Conservation (phyloP, 768 basidiomycete genomes). For the Pisolithus marmoratus region DNA sequence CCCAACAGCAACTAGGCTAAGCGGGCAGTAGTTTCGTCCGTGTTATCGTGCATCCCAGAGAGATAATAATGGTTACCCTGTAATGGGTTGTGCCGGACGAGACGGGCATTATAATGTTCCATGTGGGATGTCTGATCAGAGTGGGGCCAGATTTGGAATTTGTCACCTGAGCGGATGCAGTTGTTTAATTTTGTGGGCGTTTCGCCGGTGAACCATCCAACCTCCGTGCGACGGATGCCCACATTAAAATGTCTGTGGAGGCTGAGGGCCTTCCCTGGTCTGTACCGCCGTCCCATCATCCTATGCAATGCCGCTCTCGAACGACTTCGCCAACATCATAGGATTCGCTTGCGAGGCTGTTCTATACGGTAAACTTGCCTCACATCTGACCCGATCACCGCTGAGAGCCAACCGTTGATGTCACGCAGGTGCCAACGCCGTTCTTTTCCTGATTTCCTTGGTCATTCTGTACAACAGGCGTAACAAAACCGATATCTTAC, state of each 20-base stretch:
- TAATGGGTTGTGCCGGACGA: too few relatives aligned
- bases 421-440: conserved; percentile 12
- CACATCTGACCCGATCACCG: not conserved
- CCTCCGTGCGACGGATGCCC: too few relatives aligned
- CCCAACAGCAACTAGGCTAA: conserved; percentile 5
- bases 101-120: too few relatives aligned
- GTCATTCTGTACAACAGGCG: conserved; percentile 16
- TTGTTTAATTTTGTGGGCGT: too few relatives aligned
- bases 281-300: not conserved
- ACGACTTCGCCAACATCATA: conserved; percentile 30
- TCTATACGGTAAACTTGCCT: conserved; percentile 27
- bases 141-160: too few relatives aligned
- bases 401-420: not conserved
- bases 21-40: too few relatives aligned
- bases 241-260: too few relatives aligned
- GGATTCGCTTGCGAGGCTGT: conserved; percentile 33
- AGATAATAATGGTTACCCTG: too few relatives aligned
- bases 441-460: conserved; percentile 27
- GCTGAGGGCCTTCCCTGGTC: not conserved
- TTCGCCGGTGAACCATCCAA: too few relatives aligned
- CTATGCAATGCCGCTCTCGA: conserved; percentile 19
- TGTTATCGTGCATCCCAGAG: too few relatives aligned
- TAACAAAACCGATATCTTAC: conserved; percentile 7
- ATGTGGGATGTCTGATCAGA: too few relatives aligned
- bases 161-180: too few relatives aligned